Percentiles rank a stretch among this genome's conserved stretches.
Conservation (phyloP, 352 stramenopile species). For the Globisporangium carolinianum region DNA sequence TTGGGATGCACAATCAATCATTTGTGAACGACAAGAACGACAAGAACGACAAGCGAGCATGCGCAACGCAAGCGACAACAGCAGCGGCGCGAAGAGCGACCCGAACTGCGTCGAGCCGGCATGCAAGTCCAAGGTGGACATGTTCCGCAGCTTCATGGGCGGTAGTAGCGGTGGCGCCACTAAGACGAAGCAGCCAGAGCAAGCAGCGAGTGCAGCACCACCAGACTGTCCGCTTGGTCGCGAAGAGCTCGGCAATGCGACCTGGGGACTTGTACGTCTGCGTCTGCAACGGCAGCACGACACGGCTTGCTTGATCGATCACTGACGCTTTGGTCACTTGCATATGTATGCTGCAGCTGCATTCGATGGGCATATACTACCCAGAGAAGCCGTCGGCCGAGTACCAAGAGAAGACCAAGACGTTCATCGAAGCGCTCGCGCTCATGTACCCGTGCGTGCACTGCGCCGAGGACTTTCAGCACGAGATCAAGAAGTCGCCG, state of each 20-base stretch:
- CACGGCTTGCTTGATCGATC: too few species aligned
- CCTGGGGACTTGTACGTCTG: constrained; percentile 76
- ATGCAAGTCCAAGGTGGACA: constrained; percentile 80
- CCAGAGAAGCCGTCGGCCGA: constrained; percentile 90
- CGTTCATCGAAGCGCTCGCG: constrained; percentile 90
- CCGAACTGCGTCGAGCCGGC: constrained; percentile 82
- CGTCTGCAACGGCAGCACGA: not conserved
- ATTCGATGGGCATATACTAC: constrained; percentile 96
- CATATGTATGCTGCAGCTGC: constrained; percentile 44
- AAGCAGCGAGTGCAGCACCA: constrained; percentile 11
- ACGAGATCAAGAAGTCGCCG: constrained; percentile 90
- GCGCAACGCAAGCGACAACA: constrained; percentile 1
- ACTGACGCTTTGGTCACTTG: not conserved
- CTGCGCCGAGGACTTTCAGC: constrained; percentile 94
- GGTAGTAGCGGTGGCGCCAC: constrained; percentile 22
- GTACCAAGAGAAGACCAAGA: constrained; percentile 85
- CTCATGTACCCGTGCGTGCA: constrained; percentile 91
- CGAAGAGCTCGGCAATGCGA: constrained; percentile 81
- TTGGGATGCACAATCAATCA: not conserved
- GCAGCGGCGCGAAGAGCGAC: constrained; percentile 46
- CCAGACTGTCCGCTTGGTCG: constrained; percentile 79
- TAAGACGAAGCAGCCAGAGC: constrained; percentile 6
- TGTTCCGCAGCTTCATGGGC: constrained; percentile 75
- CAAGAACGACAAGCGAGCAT: not conserved
- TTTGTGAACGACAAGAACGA: not conserved